Percentiles rank a stretch among this genome's conserved stretches.
Evolutionary conservation across 2,329 filamentous ascomycete species (phyloP).

Genomic region (Botrytis hyacinthi): DNA sequence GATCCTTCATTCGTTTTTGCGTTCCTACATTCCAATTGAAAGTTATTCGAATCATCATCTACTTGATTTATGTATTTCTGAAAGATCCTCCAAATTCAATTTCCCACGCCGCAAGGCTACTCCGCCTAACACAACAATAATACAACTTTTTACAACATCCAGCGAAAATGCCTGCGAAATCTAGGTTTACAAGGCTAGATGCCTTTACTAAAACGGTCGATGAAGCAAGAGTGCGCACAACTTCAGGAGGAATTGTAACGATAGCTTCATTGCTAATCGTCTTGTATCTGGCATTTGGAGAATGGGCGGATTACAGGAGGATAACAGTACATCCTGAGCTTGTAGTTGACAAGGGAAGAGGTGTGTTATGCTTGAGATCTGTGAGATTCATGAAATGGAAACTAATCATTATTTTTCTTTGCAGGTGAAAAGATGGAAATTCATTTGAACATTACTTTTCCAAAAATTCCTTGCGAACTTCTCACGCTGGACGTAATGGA

Average conservation of each 20-base stretch:
- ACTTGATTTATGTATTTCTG: slow-evolving; percentile 16
- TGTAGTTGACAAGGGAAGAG: slow-evolving; percentile 94
- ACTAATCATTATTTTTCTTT: slow-evolving; percentile 18
- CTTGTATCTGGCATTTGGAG: slow-evolving; percentile 84
- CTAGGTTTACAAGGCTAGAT: slow-evolving; percentile 92
- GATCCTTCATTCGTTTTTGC: neutral
- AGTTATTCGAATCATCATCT: neutral
- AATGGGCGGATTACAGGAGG: slow-evolving; percentile 91
- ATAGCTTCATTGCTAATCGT: slow-evolving; percentile 87
- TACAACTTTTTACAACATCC: neutral
- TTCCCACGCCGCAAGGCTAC: slow-evolving; percentile 8
- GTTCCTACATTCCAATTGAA: neutral
- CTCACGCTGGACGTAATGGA: slow-evolving; percentile 99
- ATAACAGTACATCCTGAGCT: slow-evolving; percentile 87
- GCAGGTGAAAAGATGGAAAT: slow-evolving; percentile 99
- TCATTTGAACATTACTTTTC: slow-evolving; percentile 95
- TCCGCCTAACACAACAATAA: neutral
- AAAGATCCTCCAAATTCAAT: slow-evolving; percentile 4
- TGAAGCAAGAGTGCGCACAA: slow-evolving; percentile 93
- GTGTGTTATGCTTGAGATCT: slow-evolving; percentile 46
- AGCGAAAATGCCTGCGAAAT: slow-evolving; percentile 75
- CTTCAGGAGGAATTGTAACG: slow-evolving; percentile 91
- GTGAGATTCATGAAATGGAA: neutral
- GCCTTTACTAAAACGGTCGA: slow-evolving; percentile 99
- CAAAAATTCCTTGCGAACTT: slow-evolving; percentile 88